A percentile compares a stretch with the other conserved stretches of the same genome.
Conservation (phyloP, 306 rosid genomes). For the Ormosia emarginata region DNA sequence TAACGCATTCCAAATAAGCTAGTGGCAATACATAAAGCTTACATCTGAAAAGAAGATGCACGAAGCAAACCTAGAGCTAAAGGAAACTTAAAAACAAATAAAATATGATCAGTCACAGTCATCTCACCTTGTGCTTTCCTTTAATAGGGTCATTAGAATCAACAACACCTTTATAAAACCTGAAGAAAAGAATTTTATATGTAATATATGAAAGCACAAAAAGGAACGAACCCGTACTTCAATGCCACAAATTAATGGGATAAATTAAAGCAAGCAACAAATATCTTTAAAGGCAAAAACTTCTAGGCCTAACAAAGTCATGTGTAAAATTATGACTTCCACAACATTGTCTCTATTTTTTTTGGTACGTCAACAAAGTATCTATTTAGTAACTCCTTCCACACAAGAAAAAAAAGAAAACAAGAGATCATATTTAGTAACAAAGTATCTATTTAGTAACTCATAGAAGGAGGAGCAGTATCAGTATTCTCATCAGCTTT, state of each 20-base stretch:
- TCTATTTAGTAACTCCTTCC: neutral
- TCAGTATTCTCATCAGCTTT: slow-evolving; percentile 19
- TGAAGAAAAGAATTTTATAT: slow-evolving; percentile 27
- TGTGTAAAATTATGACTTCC: neutral
- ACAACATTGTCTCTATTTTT: neutral
- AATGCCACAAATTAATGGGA: neutral
- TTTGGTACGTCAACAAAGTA: too few species aligned
- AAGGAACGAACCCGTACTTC: neutral
- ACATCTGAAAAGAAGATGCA: neutral
- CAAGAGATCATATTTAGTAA: too few species aligned
- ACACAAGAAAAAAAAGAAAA: too few species aligned
- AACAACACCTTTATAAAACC: slow-evolving; percentile 78
- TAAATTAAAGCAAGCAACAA: neutral
- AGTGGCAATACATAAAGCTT: neutral
- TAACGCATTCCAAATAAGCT: neutral
- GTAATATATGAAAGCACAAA: neutral
- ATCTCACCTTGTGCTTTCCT: slow-evolving; percentile 64
- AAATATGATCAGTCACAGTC: slow-evolving; percentile 11
- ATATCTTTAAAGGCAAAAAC: neutral
- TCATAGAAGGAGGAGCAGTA: neutral
- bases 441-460: too few species aligned
- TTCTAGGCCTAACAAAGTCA: too few species aligned
- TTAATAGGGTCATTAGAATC: slow-evolving; percentile 42
- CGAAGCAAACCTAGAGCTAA: neutral
- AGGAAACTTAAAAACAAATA: neutral